These are phyloP conservation scores for Geotrichum armillariae DNA, from an alignment of 1,139 yeast genomes.

Conservation along the genomic window DNA sequence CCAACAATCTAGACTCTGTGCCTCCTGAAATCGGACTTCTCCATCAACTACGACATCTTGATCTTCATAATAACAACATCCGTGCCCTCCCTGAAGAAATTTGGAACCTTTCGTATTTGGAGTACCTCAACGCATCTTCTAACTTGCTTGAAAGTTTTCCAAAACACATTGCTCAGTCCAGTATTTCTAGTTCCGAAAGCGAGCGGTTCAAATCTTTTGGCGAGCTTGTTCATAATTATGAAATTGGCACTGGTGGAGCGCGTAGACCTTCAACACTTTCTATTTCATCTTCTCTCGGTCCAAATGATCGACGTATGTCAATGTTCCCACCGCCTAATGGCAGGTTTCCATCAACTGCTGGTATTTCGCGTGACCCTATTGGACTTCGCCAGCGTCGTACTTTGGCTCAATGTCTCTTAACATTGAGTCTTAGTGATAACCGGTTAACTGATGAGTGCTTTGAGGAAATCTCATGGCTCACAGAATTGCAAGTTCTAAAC, in stretches of 20 bases:
- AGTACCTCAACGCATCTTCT: slow-evolving; percentile 72
- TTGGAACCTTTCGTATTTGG: slow-evolving; percentile 62
- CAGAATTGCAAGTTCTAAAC: slow-evolving; percentile 64
- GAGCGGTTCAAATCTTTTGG: slow-evolving; percentile 19
- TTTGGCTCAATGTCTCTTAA: slow-evolving; percentile 46
- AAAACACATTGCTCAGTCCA: slow-evolving; percentile 33
- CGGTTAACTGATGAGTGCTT: slow-evolving; percentile 77
- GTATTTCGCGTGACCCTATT: slow-evolving; percentile 21
- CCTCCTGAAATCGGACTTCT: slow-evolving; percentile 69
- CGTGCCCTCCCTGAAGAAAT: slow-evolving; percentile 66
- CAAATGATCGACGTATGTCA: slow-evolving; percentile 16
- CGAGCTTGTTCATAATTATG: slow-evolving; percentile 25
- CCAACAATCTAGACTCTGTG: slow-evolving; percentile 72
- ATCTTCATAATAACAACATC: slow-evolving; percentile 83
- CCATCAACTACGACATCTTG: slow-evolving; percentile 63
- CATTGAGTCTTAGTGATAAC: slow-evolving; percentile 77
- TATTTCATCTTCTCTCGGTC: slow-evolving; percentile 28
- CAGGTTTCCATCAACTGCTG: slow-evolving; percentile 6
- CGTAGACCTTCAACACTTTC: slow-evolving; percentile 29
- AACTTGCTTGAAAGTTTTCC: slow-evolving; percentile 72
- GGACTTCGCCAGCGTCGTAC: slow-evolving; percentile 20
- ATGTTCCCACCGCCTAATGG: slow-evolving; percentile 10
- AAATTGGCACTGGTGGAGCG: slow-evolving; percentile 23
- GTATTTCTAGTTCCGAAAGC: slow-evolving; percentile 18
- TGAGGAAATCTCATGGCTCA: slow-evolving; percentile 61